Base-by-base conservation (phyloP, 2,329 filamentous ascomycete genomes). In the Fusarium sp. region DNA sequence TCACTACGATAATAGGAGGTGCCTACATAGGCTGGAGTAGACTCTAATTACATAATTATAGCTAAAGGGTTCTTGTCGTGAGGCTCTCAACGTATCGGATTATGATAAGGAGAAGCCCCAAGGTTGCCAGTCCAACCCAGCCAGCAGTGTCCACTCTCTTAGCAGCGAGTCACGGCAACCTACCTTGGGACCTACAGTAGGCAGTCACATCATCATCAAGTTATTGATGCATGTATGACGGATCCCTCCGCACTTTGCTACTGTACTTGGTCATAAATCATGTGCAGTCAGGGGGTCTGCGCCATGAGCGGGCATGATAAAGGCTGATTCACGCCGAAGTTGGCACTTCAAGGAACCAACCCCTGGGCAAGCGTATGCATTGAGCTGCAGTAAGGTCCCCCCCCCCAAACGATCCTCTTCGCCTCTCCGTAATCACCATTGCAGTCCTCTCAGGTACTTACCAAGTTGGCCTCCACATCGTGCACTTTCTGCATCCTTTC, bases 241-340 rank as follows among this genome's bases (percentile, higher is more conserved):
- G 38, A 42, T 40, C 62, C 52, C 50, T 64, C 38, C 44, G 26
- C 57, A 43, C 39, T 46, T 46, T 55, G 53, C 34, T 51, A 13
- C 60, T 42, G 19, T 34, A 15, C 28, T 40, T 55, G 44, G 43
- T 70, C 46, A 67, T 44, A 60, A 67, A 51, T 56, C 67, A 67
- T 49, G 46, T 50, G 50, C 42, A 39, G 39, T 54, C 45, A 59
- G 57, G 50, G 49, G 51, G 50, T 36, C 49, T 52, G 31, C 54
- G 33, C 46, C 61, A 65, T 54, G 66, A 54, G 54, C 57, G 51
- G 62, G 44, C 56, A 55, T 54, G 31, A 50, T 44, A 54, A 40
- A 61, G 46, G 38, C 49, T 57, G 62, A 67, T 52, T 67, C 50
- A 56, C 39, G 50, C 62, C 54, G 47, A 67, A 31, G 49, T 49